Evolutionary conservation across 2,329 filamentous ascomycete genomes (phyloP), one percentile per base, ranked within the genome.

Genomic region (Hypoxylon sp.): DNA sequence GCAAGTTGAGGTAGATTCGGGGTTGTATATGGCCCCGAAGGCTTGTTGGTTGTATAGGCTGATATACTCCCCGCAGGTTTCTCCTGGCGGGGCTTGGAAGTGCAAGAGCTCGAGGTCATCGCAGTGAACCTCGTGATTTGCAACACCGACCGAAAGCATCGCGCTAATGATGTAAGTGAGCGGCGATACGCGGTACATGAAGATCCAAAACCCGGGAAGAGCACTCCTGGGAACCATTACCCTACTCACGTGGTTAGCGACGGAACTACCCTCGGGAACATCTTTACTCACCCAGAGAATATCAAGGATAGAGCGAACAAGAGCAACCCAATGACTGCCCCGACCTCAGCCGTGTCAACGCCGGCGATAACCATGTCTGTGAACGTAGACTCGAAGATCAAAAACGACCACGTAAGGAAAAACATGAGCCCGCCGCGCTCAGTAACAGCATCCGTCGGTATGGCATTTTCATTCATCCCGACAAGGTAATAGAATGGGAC

Each of bases 131-230:
- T 80, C 53, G 0, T 88, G 88, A 73, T 91, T 90, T 44, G 92
- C 91, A 4, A 97, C 82, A 2, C 88, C 92, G 0, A 87, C 87
- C 0, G 90, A 86, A 0, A 95, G 79, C 82, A 97, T 89, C 21
- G 90, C 92, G 8, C 87, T 86, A 27, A 95, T 88, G 15, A 96
- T 82, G 77, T 97, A 97, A 0, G 92, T 94, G 73, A 97, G 92
- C 0, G 94, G 93, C 0, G 91, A 93, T 53, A 94, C 81, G 51
- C 91, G 88, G 80, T 95, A 95, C 90, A 94, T 92, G 83, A 93
- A 93, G 73, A 91, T 89, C 92, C 92, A 95, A 85, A 94, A 94
- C 5, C 87, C 82, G 0, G 92, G 92, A 35, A 95, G 85, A 1
- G 81, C 79, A 2, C 81, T 79, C 0, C 91, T 90, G 5, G 63